Conservation (phyloP, 495 filamentous ascomycete species). For the Aspergillus panamensis region DNA sequence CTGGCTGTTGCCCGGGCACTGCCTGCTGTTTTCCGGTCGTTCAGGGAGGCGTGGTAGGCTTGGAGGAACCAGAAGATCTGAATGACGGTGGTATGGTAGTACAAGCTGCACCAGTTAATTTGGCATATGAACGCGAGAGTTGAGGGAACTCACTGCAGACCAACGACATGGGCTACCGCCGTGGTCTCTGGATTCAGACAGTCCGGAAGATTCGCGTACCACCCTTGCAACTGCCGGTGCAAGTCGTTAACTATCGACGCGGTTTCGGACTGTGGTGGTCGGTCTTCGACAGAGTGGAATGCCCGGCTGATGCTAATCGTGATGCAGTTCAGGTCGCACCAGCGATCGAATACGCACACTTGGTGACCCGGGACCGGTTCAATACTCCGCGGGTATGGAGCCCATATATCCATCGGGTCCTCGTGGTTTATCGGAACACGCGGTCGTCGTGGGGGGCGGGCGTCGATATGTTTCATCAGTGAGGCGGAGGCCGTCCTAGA, state of each 20-base stretch:
- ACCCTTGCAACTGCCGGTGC: constrained; percentile 27
- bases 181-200: constrained; percentile 22
- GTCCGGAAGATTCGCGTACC: constrained; percentile 31
- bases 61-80: constrained; percentile 27
- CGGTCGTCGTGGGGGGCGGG: constrained; percentile 17
- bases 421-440: constrained; percentile 16
- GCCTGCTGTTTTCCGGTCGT: background rate
- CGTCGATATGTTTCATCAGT: constrained; percentile 27
- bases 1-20: background rate
- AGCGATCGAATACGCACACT: constrained; percentile 27
- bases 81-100: constrained; percentile 30
- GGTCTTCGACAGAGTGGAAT: constrained; percentile 24
- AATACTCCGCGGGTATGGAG: constrained; percentile 26
- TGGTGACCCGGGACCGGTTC: constrained; percentile 27
- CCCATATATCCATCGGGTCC: constrained; percentile 29
- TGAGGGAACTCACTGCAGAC: constrained; percentile 29
- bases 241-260: constrained; percentile 18
- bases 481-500: constrained; percentile 25
- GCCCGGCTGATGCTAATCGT: constrained; percentile 25
- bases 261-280: constrained; percentile 18
- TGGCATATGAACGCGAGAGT: background rate
- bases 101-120: constrained; percentile 18
- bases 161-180: constrained; percentile 30
- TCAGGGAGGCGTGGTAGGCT: background rate
- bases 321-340: constrained; percentile 27